Evolutionary conservation across 768 basidiomycete genomes (phyloP).

Genomic region (Boletus rufocinnamomeus): DNA sequence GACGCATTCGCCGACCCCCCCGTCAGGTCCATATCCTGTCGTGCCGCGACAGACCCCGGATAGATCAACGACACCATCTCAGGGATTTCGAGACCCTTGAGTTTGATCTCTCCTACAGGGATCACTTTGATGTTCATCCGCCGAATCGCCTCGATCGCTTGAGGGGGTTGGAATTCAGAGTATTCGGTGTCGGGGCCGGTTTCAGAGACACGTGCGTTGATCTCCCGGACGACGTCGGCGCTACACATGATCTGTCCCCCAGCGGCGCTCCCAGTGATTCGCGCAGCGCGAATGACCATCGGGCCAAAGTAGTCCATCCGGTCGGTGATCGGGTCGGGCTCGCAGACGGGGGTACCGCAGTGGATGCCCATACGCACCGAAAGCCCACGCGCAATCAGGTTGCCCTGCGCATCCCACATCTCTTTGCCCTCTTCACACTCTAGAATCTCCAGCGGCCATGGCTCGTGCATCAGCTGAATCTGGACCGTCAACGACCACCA

Average conservation of each 20-base stretch:
- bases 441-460: constrained; percentile 93
- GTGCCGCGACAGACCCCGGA: constrained; percentile 69
- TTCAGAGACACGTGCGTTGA: constrained; percentile 59
- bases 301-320: constrained; percentile 99
- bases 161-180: constrained; percentile 54
- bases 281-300: constrained; percentile 91
- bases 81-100: constrained; percentile 93
- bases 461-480: constrained; percentile 71
- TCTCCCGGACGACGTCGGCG: constrained; percentile 82
- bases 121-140: constrained; percentile 69
- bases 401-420: constrained; percentile 64
- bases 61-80: constrained; percentile 87
- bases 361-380: constrained; percentile 98
- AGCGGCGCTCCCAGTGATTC: constrained; percentile 78
- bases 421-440: constrained; percentile 91
- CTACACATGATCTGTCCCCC: constrained; percentile 96
- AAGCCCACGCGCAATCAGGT: constrained; percentile 79
- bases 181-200: constrained; percentile 59
- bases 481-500: constrained; percentile 93
- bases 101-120: constrained; percentile 84
- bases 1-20: constrained; percentile 18
- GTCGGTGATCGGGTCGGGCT: constrained; percentile 84
- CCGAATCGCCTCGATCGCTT: constrained; percentile 74
- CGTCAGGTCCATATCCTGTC: constrained; percentile 57
- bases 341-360: constrained; percentile 86